Evolutionary conservation across 2,329 filamentous ascomycete species (phyloP), one percentile per base, ranked within the genome.

Genomic region (Lachnellula suecica): DNA sequence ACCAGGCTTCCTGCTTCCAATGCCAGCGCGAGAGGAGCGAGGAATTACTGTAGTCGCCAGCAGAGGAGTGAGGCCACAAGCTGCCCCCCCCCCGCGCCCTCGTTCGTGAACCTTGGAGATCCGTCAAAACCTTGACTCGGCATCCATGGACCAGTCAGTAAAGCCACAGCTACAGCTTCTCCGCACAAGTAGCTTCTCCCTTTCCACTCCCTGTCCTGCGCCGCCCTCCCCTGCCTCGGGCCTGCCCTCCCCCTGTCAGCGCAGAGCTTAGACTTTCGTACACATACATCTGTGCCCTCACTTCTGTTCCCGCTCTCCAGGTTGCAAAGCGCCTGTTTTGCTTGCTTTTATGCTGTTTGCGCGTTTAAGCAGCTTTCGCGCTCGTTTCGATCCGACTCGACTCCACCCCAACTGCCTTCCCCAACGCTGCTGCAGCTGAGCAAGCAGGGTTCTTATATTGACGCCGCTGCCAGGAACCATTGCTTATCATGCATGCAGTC

Each of bases 401-500:
- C 29, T 40, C 53, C 40, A 27, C 34, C 53, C 44, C 51, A 52
- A 49, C 52, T 44, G 45, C 55, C 54, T 49, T 53, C 54, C 56
- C 38, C 56, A 63, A 61, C 56, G 59, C 51, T 50, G 52, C 61
- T 62, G 63, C 63, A 63, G 63, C 60, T 59, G 51, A 56, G 42
- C 44, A 51, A 54, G 56, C 63, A 63, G 59, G 62, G 63, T 66
- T 63, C 54, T 51, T 53, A 56, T 62, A 53, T 63, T 61, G 59
- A 65, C 63, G 61, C 61, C 61, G 54, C 59, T 56, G 42, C 56
- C 62, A 66, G 64, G 64, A 66, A 67, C 65, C 56, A 60, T 59
- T 63, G 61, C 62, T 68, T 66, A 68, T 65, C 65, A 68, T 68
- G 66, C 66, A 69, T 68, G 66, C 64, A 64, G 58, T 60, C 55